These are phyloP conservation scores for Zoysia pacifica DNA, from an alignment of 176 grass and related monocot genomes.

Conservation along the genomic window DNA sequence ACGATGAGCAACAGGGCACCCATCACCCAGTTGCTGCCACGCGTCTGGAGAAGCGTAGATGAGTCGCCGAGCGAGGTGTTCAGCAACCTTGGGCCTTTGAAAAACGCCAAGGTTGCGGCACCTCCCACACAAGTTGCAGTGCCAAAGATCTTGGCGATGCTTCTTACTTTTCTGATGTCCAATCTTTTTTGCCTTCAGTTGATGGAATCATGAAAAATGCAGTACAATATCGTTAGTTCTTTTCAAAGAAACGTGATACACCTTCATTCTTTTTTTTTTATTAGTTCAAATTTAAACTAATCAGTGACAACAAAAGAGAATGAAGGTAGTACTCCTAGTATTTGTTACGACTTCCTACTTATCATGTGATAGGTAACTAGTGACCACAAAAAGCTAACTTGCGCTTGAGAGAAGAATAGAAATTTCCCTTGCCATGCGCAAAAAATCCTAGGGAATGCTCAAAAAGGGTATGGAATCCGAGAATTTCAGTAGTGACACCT, in stretches of 20 bases:
- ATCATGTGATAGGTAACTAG: neutral
- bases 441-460: too few species aligned
- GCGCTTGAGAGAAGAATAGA: neutral
- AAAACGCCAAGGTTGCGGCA: slow-evolving; percentile 61
- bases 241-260: too few species aligned
- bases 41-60: neutral
- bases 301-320: too few species aligned
- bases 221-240: neutral
- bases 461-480: too few species aligned
- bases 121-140: slow-evolving; percentile 59
- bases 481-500: too few species aligned
- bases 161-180: slow-evolving; percentile 38
- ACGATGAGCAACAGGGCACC: slow-evolving; percentile 50
- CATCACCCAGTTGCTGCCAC: slow-evolving; percentile 36
- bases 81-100: slow-evolving; percentile 62
- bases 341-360: neutral
- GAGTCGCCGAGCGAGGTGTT: neutral
- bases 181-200: slow-evolving; percentile 45
- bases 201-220: neutral
- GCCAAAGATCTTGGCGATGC: slow-evolving; percentile 67
- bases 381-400: too few species aligned
- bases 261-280: too few species aligned
- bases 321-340: too few species aligned
- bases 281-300: too few species aligned
- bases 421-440: too few species aligned